Conservation (phyloP, 164 flowering plant genomes). For the Chloranthus sessilifolius region DNA sequence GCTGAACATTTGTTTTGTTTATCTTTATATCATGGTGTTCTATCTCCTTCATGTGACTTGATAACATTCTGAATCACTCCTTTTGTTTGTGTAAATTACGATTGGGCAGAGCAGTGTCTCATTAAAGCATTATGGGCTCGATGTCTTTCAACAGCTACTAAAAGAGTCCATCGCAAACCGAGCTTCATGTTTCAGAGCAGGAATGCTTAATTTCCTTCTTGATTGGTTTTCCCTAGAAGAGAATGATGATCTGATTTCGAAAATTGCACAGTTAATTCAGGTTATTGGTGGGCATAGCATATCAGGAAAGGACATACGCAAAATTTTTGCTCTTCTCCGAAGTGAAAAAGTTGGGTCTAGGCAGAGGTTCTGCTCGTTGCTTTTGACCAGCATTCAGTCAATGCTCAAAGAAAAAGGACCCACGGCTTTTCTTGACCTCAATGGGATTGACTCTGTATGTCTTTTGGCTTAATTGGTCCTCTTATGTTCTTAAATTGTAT, state of each 20-base stretch:
- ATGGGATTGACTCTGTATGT: constrained; percentile 87
- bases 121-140: constrained; percentile 68
- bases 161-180: constrained; percentile 82
- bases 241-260: constrained; percentile 44
- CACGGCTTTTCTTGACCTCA: constrained; percentile 82
- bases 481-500: not conserved
- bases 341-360: constrained; percentile 61
- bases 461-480: not conserved
- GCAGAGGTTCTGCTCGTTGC: constrained; percentile 57
- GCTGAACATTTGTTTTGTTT: no score
- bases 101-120: constrained; percentile 95
- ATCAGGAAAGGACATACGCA: constrained; percentile 96
- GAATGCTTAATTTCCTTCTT: constrained; percentile 94
- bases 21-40: no score
- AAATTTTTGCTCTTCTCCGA: constrained; percentile 87
- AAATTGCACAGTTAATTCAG: constrained; percentile 76
- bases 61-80: constrained; percentile 17
- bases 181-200: constrained; percentile 89
- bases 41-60: not conserved
- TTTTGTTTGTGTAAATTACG: constrained; percentile 21
- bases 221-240: constrained; percentile 87
- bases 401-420: constrained; percentile 99
- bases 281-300: constrained; percentile 94
- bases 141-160: constrained; percentile 67
- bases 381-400: constrained; percentile 60